Evolutionary conservation across 2,329 filamentous ascomycete species (phyloP).

Genomic region (Alternaria sp.): DNA sequence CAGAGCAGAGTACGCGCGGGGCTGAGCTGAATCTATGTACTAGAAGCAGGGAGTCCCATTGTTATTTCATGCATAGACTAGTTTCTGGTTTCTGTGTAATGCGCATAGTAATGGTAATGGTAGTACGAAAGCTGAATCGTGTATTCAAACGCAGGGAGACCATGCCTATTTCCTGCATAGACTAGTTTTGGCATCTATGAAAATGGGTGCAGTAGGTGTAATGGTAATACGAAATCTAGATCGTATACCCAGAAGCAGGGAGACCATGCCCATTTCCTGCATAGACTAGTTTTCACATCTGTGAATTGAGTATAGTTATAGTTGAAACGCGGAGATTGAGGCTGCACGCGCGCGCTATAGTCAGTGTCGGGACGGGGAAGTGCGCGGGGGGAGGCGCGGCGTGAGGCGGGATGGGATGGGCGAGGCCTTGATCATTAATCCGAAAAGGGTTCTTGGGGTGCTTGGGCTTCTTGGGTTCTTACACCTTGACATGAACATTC

Average conservation of each 20-base stretch:
- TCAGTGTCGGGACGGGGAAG: background rate
- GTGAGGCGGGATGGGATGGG: background rate
- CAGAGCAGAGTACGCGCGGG: background rate
- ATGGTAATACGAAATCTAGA: too few species aligned
- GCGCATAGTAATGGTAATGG: background rate
- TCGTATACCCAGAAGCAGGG: background rate
- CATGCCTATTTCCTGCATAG: background rate
- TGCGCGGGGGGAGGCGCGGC: background rate
- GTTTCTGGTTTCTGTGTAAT: background rate
- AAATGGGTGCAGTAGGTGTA: too few species aligned
- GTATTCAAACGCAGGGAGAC: background rate
- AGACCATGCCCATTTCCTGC: background rate
- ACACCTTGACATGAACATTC: background rate
- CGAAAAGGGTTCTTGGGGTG: background rate
- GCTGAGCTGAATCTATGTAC: background rate
- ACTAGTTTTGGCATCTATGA: background rate
- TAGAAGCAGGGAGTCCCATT: background rate
- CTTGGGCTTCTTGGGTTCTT: background rate
- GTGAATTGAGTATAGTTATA: background rate
- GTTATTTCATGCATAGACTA: background rate
- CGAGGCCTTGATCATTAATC: background rate
- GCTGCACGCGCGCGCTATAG: background rate
- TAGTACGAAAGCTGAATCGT: background rate
- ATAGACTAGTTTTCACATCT: background rate
- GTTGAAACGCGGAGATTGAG: background rate